phyloP scores from a whole-genome alignment of 805 yeast genomes.

The Debaryomyces hansenii region DNA sequence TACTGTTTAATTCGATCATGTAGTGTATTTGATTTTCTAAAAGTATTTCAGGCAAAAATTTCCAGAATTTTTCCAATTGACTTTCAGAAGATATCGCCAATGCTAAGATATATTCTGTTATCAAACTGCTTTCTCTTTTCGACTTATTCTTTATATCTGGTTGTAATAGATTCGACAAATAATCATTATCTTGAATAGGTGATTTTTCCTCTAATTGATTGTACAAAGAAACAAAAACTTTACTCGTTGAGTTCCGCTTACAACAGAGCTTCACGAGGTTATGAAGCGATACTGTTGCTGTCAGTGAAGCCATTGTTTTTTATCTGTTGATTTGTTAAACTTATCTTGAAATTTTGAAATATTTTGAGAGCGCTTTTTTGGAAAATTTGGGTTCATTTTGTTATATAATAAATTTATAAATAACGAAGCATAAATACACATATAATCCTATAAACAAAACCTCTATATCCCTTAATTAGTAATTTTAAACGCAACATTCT shows the following conservation, averaged over 20 bases:
- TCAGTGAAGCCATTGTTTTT: background rate
- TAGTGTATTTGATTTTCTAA: conserved; percentile 10
- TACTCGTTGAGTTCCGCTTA: conserved; percentile 18
- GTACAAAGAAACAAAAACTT: conserved; percentile 26
- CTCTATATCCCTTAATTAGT: background rate
- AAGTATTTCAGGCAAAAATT: conserved; percentile 10
- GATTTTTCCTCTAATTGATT: conserved; percentile 24
- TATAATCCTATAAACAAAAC: conserved; percentile 2
- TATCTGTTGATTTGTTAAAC: background rate
- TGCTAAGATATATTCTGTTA: conserved; percentile 8
- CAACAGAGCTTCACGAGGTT: conserved; percentile 22
- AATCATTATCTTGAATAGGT: conserved; percentile 23
- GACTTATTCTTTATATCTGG: conserved; percentile 6
- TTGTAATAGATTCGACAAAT: conserved; percentile 24
- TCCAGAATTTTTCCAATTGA: conserved; percentile 23
- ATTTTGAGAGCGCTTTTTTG: background rate
- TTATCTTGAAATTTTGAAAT: background rate
- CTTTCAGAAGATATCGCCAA: conserved; percentile 17
- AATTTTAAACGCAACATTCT: background rate
- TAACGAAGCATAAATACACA: conserved; percentile 3
- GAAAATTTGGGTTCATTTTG: background rate
- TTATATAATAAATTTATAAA: background rate
- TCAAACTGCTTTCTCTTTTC: conserved; percentile 14
- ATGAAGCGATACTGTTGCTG: conserved; percentile 5
- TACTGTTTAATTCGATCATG: conserved; percentile 10